Evolutionary conservation across 23 red algal species (phyloP).

Genomic region (Gracilaria caudata): DNA sequence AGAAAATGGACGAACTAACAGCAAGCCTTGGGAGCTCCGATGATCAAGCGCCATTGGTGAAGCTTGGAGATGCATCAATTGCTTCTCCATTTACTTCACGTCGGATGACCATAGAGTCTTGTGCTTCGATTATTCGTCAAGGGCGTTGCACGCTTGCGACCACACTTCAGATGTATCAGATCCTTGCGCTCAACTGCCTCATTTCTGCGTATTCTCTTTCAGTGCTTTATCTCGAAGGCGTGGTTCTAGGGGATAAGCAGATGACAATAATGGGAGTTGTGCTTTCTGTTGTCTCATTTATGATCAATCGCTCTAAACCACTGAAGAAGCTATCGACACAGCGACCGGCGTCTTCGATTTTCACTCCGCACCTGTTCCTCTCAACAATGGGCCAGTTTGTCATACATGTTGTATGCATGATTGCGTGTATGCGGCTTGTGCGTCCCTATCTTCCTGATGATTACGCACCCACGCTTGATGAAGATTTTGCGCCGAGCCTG

Average conservation of each 20-base stretch:
- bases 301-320: constrained; percentile 87
- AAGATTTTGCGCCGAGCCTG: constrained; percentile 82
- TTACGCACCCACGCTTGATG: constrained; percentile 64
- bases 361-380: constrained; percentile 80
- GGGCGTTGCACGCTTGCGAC: constrained; percentile 97
- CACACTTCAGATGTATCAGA: constrained; percentile 99
- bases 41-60: constrained; percentile 85
- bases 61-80: constrained; percentile 98
- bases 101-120: constrained; percentile 88
- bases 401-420: constrained; percentile 77
- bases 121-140: constrained; percentile 92
- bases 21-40: constrained; percentile 48
- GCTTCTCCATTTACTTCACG: constrained; percentile 96
- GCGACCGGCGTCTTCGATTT: constrained; percentile 85
- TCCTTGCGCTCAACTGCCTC: constrained; percentile 95
- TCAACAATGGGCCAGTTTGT: constrained; percentile 95
- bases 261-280: constrained; percentile 89
- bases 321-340: constrained; percentile 83
- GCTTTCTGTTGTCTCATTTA: constrained; percentile 83
- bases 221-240: constrained; percentile 93
- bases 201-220: constrained; percentile 93
- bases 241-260: constrained; percentile 93
- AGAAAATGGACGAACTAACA: constrained; percentile 68
- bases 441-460: constrained; percentile 49
- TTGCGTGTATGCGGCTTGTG: constrained; percentile 53